Percentiles rank a stretch among this genome's conserved stretches.
These are phyloP conservation scores for Globisporangium polare DNA, from an alignment of 352 stramenopile genomes.

Conservation along the genomic window DNA sequence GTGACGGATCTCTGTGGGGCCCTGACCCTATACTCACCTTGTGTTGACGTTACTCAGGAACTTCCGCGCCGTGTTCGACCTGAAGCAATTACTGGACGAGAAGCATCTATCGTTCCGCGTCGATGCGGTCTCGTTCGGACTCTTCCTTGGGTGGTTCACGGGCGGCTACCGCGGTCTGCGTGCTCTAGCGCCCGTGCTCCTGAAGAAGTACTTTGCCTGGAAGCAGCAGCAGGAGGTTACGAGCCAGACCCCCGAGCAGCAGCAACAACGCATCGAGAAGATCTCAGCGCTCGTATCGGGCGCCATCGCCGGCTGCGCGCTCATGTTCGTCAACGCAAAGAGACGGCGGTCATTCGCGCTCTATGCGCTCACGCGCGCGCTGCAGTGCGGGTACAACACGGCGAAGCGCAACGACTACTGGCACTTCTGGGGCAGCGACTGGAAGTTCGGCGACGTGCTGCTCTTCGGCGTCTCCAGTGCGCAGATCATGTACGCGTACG, in stretches of 20 bases:
- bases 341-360: slow-evolving; percentile 71
- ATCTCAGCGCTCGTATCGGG: slow-evolving; percentile 52
- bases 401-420: slow-evolving; percentile 71
- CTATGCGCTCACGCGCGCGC: slow-evolving; percentile 75
- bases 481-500: slow-evolving; percentile 86
- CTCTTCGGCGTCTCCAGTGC: slow-evolving; percentile 75
- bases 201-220: slow-evolving; percentile 26
- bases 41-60: slow-evolving; percentile 24
- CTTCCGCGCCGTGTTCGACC: slow-evolving; percentile 42
- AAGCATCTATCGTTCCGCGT: slow-evolving; percentile 75
- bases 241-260: slow-evolving; percentile 1
- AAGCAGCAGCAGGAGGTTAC: background rate
- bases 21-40: too few relatives aligned
- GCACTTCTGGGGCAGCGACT: slow-evolving; percentile 88
- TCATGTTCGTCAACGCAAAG: slow-evolving; percentile 68
- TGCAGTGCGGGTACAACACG: slow-evolving; percentile 86
- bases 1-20: too few relatives aligned
- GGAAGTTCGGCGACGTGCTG: slow-evolving; percentile 73
- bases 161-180: slow-evolving; percentile 65
- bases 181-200: slow-evolving; percentile 45
- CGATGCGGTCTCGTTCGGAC: slow-evolving; percentile 78
- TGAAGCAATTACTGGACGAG: slow-evolving; percentile 69
- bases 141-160: slow-evolving; percentile 85
- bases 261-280: slow-evolving; percentile 33
- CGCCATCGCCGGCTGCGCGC: slow-evolving; percentile 50